Base-by-base conservation (phyloP, 1,139 yeast genomes). In the Pichia sp. region DNA sequence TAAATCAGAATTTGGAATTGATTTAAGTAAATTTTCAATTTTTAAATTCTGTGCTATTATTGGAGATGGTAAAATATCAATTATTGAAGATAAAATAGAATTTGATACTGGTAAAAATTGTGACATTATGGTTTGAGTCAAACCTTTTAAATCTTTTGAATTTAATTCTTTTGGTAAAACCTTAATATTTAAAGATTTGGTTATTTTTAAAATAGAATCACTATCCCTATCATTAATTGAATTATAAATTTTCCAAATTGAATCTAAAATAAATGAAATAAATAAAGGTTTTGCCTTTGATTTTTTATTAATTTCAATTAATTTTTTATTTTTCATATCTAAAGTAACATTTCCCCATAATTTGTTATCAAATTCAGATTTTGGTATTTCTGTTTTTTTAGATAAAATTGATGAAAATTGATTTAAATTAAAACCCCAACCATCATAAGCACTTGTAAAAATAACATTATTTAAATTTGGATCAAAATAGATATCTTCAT, bases 21-120 rank as follows among this genome's bases (percentile, higher is more conserved):
- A 66, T 5, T 77, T 77, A 38, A 92, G 62, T 31, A 94, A 76
- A 27, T 76, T 74, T 12, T 82, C 82, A 51, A 87, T 75, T 55
- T 97, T 76, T 37, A 73, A 78, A 23, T 64, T 64, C 62, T 94
- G 99, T 0, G 97, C 86, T 1, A 63, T 69, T 4, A 73, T 57
- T 1, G 98, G 98, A 12, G 95, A 83, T 0, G 97, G 97, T 41
- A 94, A 64, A 51, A 78, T 78, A 48, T 87, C 95, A 37, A 90
- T 83, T 3, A 92, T 96, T 3, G 95, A 80, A 10, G 94, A 74
- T 33, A 92, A 66, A 23, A 92, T 76, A 0, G 97, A 87, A 42
- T 86, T 82, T 33, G 97, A 84, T 9, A 94, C 76, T 0, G 99
- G 97, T 26, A 94, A 70, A 97, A 98, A 94, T 59, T 90, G 97